A percentile compares a stretch with the other conserved stretches of the same genome.
Evolutionary conservation across 2,329 filamentous ascomycete species (phyloP).

Genomic region (Phaeosphaeriaceae sp.): DNA sequence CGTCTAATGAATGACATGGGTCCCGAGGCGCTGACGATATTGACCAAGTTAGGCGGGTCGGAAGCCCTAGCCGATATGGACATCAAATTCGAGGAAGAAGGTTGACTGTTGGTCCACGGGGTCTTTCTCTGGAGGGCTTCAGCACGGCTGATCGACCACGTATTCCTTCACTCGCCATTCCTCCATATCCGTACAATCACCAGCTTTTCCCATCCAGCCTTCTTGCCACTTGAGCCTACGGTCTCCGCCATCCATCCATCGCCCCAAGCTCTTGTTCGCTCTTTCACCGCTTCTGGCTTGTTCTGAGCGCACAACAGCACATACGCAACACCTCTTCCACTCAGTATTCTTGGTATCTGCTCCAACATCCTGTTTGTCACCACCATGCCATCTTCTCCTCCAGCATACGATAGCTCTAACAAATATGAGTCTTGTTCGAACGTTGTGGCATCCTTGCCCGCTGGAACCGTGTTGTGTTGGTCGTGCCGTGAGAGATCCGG

Average conservation of each 20-base stretch:
- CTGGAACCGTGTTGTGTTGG: conserved; percentile 34
- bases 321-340: conserved; percentile 80
- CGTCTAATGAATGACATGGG: conserved; percentile 21
- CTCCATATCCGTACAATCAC: conserved; percentile 88
- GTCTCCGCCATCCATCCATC: conserved; percentile 74
- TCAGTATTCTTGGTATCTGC: conserved; percentile 70
- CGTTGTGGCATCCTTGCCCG: conserved; percentile 32
- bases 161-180: conserved; percentile 9
- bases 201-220: conserved; percentile 93
- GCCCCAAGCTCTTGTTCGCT: conserved; percentile 65
- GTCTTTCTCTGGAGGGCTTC: too few relatives aligned
- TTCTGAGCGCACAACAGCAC: conserved; percentile 91
- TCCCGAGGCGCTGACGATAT: conserved; percentile 13
- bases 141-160: background rate
- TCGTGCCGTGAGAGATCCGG: conserved; percentile 61
- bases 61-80: conserved; percentile 28
- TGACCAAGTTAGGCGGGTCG: conserved; percentile 24
- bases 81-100: conserved; percentile 12
- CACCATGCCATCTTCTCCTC: conserved; percentile 91
- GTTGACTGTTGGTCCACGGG: background rate
- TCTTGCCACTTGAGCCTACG: conserved; percentile 82
- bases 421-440: conserved; percentile 86
- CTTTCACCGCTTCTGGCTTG: conserved; percentile 76
- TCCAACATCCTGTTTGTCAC: conserved; percentile 81
- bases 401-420: conserved; percentile 85